Percentiles rank a stretch among this genome's conserved stretches.
phyloP scores from a whole-genome alignment of 2,329 filamentous ascomycete species.

The Colletotrichum sp. region DNA sequence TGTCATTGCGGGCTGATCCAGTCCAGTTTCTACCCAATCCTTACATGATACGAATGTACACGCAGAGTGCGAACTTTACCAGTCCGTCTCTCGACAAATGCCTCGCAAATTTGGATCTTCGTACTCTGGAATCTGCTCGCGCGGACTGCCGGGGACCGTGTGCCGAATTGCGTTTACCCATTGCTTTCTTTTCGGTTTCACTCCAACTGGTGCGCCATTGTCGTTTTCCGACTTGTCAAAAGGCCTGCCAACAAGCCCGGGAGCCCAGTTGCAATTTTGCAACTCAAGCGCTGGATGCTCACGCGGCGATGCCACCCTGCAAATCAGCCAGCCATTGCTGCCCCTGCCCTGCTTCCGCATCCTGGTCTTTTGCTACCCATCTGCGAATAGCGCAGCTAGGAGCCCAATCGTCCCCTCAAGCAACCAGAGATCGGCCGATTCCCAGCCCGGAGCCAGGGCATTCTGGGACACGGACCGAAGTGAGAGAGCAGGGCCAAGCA shows the following conservation, averaged over 20 bases:
- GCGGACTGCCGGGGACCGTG: neutral
- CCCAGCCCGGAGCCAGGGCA: neutral
- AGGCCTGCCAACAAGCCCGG: neutral
- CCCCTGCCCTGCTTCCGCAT: neutral
- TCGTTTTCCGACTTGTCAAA: neutral
- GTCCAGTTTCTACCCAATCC: neutral
- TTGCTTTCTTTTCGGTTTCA: conserved; percentile 15
- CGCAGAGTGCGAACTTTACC: neutral
- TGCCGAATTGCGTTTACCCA: neutral
- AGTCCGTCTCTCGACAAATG: neutral
- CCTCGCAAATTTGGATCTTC: neutral
- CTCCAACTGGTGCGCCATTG: neutral
- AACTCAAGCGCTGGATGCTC: neutral
- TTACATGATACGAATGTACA: neutral
- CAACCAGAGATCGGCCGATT: conserved; percentile 5
- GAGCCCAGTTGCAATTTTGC: neutral
- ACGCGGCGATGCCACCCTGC: neutral
- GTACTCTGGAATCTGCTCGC: neutral
- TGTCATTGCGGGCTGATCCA: neutral
- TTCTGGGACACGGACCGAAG: conserved; percentile 8
- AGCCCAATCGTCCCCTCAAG: neutral
- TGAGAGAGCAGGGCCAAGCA: neutral
- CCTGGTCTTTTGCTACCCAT: neutral
- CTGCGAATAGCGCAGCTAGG: neutral
- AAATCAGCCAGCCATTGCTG: neutral